These are phyloP conservation scores for Lipomyces spencermartinsiae DNA, from an alignment of 805 yeast genomes.

Conservation along the genomic window DNA sequence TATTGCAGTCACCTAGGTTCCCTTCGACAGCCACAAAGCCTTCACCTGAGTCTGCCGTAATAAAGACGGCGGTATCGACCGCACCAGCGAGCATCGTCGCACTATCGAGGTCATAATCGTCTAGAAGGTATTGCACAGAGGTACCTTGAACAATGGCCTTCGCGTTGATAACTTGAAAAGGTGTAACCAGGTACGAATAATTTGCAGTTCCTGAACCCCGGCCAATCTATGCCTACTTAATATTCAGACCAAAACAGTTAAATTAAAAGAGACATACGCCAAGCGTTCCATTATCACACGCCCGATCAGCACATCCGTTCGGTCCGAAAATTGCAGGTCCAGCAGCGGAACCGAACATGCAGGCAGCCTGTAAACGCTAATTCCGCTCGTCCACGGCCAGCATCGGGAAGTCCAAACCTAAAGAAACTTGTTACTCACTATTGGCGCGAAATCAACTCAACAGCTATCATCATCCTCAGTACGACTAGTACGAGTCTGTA, in stretches of 20 bases:
- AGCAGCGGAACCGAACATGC: conserved; percentile 64
- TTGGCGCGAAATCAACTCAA: too few relatives aligned
- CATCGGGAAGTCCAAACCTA: too few relatives aligned
- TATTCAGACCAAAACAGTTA: neutral
- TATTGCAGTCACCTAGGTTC: conserved; percentile 64
- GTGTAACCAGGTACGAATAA: conserved; percentile 63
- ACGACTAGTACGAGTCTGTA: too few relatives aligned
- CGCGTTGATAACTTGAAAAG: conserved; percentile 60
- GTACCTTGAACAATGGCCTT: conserved; percentile 56
- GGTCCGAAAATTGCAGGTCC: conserved; percentile 58
- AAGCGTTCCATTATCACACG: conserved; percentile 59
- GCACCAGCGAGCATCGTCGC: conserved; percentile 55
- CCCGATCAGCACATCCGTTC: conserved; percentile 58
- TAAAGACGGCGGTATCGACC: conserved; percentile 63
- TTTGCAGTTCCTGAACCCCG: conserved; percentile 71
- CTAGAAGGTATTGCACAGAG: conserved; percentile 53
- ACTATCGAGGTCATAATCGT: conserved; percentile 55
- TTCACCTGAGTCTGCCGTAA: conserved; percentile 63
- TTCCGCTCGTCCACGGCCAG: too few relatives aligned
- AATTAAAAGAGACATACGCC: conserved; percentile 42
- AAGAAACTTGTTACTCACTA: too few relatives aligned
- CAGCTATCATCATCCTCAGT: too few relatives aligned
- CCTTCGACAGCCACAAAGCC: conserved; percentile 64
- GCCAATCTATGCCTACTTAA: conserved; percentile 47
- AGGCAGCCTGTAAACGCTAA: too few relatives aligned